Base-by-base conservation (phyloP, 306 rosid genomes). In the Dicorynia guianensis region DNA sequence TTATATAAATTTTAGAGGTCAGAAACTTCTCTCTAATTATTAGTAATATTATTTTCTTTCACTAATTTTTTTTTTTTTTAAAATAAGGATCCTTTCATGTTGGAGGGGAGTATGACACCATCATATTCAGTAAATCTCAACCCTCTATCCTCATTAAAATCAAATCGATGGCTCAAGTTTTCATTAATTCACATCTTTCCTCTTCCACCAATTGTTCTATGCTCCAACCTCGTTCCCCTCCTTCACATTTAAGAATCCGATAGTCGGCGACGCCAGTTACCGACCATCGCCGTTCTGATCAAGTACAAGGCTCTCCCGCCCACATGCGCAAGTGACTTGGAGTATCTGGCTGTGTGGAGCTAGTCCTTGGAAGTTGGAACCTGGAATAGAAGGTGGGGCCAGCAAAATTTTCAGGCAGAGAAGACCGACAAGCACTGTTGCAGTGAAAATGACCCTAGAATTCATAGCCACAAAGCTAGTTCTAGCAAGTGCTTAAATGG, bases 211-310 rank as follows among this genome's bases (percentile, higher is more conserved):
- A n/a, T n/a, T n/a, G n/a, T n/a, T n/a, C n/a, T n/a, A n/a, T 82
- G 43, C 80, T 69, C 97, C 98, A 92, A 55, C 89, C 93, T 20
- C 74, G 84, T 14, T 14, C 87, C 15, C 79, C 83, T 10, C 88
- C 89, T 54, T 83, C 82, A 96, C 95, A 87, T 74, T 88, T 90
- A 20, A 92, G 92, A 73, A 95, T 82, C 76, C 98, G 86, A 17
- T 97, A 96, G 18, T 95, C 98, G 43, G 93, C 97, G 15, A 92
- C 97, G 9, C 98, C 96, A 10, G 92, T 89, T 84, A 95, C 1
- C 97, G 97, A 0, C 97, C 98, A 13, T 82, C 87, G 2, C 97
- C 97, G 19, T 67, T 47, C 1, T 80, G 54, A 60, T 95, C 96
- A 67, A 95, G 92, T 11, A 74, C 93, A 8, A 95, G 69, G 69